phyloP scores from a whole-genome alignment of 2,329 filamentous ascomycete species.

The Aspergillus piperis region DNA sequence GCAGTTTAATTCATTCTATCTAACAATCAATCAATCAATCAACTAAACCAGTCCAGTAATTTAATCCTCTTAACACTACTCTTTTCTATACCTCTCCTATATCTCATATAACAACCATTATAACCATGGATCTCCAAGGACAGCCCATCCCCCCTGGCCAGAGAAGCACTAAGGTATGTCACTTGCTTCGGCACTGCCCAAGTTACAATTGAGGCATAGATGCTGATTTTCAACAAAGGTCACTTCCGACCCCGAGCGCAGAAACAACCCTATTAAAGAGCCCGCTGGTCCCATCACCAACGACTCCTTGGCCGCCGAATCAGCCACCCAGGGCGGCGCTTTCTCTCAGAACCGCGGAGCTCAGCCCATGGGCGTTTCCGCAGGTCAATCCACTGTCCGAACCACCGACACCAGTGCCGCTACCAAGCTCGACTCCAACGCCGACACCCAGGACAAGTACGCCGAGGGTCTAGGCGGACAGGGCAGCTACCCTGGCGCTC shows the following conservation, averaged over 20 bases:
- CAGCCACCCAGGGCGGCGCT: constrained; percentile 58
- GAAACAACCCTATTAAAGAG: constrained; percentile 60
- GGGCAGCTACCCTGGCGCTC: constrained; percentile 40
- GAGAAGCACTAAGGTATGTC: constrained; percentile 39
- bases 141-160: constrained; percentile 34
- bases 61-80: background rate
- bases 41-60: background rate
- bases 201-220: background rate
- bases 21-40: background rate
- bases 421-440: constrained; percentile 51
- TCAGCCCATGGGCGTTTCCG: constrained; percentile 52
- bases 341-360: constrained; percentile 63
- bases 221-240: constrained; percentile 17
- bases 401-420: constrained; percentile 59
- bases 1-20: background rate
- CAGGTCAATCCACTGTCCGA: constrained; percentile 57
- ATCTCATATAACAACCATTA: background rate
- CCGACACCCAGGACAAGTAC: constrained; percentile 46
- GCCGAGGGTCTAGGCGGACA: constrained; percentile 42
- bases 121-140: constrained; percentile 45
- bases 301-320: constrained; percentile 77
- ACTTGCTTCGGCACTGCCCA: background rate
- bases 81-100: background rate
- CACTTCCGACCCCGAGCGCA: constrained; percentile 52
- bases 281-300: constrained; percentile 63